Evolutionary conservation across 2,329 filamentous ascomycete genomes (phyloP), one percentile per base, ranked within the genome.

Genomic region (Sclerotinia glacialis): DNA sequence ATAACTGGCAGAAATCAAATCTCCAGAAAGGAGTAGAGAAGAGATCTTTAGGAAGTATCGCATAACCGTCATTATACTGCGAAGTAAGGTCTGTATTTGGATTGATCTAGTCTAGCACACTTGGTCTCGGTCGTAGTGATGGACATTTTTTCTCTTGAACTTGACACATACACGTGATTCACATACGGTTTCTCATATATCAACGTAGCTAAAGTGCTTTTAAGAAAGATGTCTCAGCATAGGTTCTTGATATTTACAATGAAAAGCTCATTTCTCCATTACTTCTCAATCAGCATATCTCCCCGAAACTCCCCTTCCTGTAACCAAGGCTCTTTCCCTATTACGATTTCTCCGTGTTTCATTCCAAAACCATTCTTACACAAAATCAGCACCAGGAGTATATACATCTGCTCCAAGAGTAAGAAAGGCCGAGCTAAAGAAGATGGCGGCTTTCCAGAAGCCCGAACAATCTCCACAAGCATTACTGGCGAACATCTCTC

Each of bases 311-410:
- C 2, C 4, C 28, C 18, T 53, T 2, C 6, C 21, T 14, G 50
- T 12, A 9, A 26, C 11, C 14, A 40, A 9, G n/a, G 9, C 3
- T 9, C 7, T 3, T 5, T 9, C 1, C 34, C 7, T 9, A 16
- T 55, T 8, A 0, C 9, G 9, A 16, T 5, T 23, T 23, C 3
- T 37, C 12, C 5, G 31, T 16, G 21, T 37, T 3, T 37, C n/a
- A 14, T 34, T 18, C 0, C 34, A 9, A 14, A 54, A 40, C 0
- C 0, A 40, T 26, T 23, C 2, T 0, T 18, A 14, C 9, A 40
- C 6, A 55, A 4, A 9, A 37, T 23, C 21, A 23, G 12, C 11
- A 37, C 7, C 23, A 16, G 12, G 26, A 18, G 3, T 40, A 55
- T 3, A 23, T 55, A 26, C n/a, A 2, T 0, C 7, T 37, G 31